Base-by-base conservation (phyloP, 345 rosid genomes). In the Combretum micranthum region DNA sequence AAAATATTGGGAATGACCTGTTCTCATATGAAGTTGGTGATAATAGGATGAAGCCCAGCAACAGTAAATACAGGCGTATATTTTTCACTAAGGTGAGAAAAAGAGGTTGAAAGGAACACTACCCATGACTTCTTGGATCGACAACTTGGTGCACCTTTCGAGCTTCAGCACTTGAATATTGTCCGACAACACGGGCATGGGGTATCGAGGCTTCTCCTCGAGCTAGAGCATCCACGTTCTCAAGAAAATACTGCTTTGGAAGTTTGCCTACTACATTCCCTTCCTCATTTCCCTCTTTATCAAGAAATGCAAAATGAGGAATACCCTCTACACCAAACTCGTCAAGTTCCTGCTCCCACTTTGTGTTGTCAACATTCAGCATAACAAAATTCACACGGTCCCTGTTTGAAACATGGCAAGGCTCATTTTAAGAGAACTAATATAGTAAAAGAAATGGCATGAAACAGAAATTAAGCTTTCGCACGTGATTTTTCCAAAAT, bases 311-410 rank as follows among this genome's bases (percentile, higher is more conserved):
- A 57, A 88, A 88, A 72, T 92, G 96, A 0, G 98, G 96, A 70
- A 86, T 92, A 50, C 96, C 98, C 66, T 92, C 96, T 19, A 92
- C 96, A n/a, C 96, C 96, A 65, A 92, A 88, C 77, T 92, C 98
- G 44, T 92, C 85, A 42, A 92, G 73, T 77, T 92, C 98, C 69
- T 92, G 96, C 68, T 92, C 96, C 95, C 98, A 92, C 75, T 79
- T 88, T 13, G 96, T 92, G 66, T 92, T 86, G 74, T 88, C 98
- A 50, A 92, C 98, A 61, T 92, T 92, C 73, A 92, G 66, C 98
- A 88, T 84, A 52, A 88, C 98, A 69, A 88, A 92, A 72, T 92
- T 92, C 51, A 88, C 98, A n/a, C 70, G 81, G 73, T 80, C 87
- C 86, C 96, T 89, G 57, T n/a, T 62, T 5, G 51, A 46, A 51